These are phyloP conservation scores for Colletotrichum sp. DNA, from an alignment of 2,329 filamentous ascomycete genomes.

Conservation along the genomic window DNA sequence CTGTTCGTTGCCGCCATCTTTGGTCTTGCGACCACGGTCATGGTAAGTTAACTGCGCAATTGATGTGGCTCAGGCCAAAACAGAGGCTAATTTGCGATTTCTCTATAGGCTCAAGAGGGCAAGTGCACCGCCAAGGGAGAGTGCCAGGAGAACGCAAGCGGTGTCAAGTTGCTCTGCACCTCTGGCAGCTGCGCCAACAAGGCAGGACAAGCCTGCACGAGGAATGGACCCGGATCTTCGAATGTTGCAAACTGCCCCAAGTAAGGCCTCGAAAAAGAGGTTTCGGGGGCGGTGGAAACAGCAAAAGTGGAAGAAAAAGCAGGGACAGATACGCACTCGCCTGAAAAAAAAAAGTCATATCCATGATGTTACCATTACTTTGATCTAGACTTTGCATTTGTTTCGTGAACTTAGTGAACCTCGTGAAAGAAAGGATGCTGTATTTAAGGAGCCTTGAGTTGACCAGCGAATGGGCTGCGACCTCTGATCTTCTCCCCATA, in stretches of 20 bases:
- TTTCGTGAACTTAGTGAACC: not conserved
- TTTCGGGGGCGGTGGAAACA: not conserved
- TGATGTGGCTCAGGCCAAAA: not conserved
- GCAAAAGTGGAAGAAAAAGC: not conserved
- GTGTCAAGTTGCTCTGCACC: not conserved
- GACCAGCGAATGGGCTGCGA: conserved; percentile 65
- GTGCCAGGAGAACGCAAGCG: not conserved
- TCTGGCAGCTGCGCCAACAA: not conserved
- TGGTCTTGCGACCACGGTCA: not conserved
- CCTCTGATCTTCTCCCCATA: conserved; percentile 67
- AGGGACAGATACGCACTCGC: not conserved
- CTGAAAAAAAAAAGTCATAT: not conserved
- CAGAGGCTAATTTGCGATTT: not conserved
- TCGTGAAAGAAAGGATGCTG: not conserved
- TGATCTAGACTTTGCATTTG: fast-evolving
- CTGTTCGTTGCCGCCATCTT: not conserved
- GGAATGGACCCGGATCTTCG: not conserved
- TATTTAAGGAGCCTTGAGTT: not conserved
- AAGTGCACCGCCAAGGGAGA: not conserved
- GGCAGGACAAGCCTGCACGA: not conserved
- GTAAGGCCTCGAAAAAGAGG: not conserved
- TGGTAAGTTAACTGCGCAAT: not conserved
- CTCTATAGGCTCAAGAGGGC: not conserved
- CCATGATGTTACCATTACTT: not conserved
- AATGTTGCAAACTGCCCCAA: not conserved